These are phyloP conservation scores for Vicia villosa DNA, from an alignment of 306 rosid genomes.

Conservation along the genomic window DNA sequence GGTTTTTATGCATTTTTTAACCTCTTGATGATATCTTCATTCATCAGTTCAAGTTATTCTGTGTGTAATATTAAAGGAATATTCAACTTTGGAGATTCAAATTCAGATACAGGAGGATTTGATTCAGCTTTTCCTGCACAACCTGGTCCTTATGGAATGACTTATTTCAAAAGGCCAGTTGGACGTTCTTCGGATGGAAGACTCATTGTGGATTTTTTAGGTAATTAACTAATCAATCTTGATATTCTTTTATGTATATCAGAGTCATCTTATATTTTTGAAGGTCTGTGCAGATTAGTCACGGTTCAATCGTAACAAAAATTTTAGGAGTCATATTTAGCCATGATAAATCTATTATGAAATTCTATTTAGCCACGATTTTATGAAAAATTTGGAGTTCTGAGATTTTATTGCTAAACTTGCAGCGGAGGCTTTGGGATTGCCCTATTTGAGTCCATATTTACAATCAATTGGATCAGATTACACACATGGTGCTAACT, in stretches of 20 bases:
- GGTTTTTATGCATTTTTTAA: not conserved
- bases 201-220: conserved; percentile 68
- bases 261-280: too few relatives aligned
- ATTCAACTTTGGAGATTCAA: conserved; percentile 83
- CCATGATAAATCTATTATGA: too few relatives aligned
- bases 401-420: not conserved
- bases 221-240: conserved; percentile 46
- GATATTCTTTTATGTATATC: not conserved
- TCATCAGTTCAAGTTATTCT: conserved; percentile 24
- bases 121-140: conserved; percentile 75
- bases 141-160: conserved; percentile 58
- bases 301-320: too few relatives aligned
- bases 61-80: conserved; percentile 59
- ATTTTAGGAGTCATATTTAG: too few relatives aligned
- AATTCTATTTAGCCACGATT: too few relatives aligned
- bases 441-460: conserved; percentile 77
- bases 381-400: not conserved
- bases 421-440: conserved; percentile 72
- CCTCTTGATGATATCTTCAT: conserved; percentile 19
- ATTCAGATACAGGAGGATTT: conserved; percentile 68
- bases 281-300: too few relatives aligned
- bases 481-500: conserved; percentile 69
- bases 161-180: conserved; percentile 59
- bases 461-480: conserved; percentile 68
- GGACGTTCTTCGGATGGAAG: conserved; percentile 81